Percentiles rank a stretch among this genome's conserved stretches.
These are phyloP conservation scores for Phlyctochytrium planicorne DNA, from an alignment of 192 early-diverging fungal species.

Conservation along the genomic window DNA sequence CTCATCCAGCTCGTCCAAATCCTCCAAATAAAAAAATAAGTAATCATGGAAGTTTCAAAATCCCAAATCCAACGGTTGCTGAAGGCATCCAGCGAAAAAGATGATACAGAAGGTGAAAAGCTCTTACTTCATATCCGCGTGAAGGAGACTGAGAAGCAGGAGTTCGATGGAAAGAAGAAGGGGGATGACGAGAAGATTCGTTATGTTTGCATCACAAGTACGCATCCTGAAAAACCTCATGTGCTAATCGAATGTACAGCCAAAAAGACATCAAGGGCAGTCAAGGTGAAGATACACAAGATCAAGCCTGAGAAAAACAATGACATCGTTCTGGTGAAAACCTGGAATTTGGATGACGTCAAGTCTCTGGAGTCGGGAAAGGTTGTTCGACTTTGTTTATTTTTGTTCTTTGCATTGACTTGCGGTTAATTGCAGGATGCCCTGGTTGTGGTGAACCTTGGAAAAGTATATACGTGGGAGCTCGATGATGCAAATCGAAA, in stretches of 20 bases:
- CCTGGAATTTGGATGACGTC: conserved; percentile 49
- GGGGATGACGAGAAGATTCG: conserved; percentile 16
- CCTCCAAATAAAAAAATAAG: no score
- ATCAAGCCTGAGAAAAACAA: conserved; percentile 39
- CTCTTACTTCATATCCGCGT: conserved; percentile 3
- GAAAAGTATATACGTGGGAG: conserved; percentile 44
- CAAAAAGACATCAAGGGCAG: conserved; percentile 19
- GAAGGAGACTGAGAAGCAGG: neutral
- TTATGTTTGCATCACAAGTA: conserved; percentile 31
- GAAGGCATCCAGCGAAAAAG: neutral
- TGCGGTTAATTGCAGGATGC: conserved; percentile 23
- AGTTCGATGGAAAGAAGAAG: conserved; percentile 1
- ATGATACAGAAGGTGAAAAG: neutral
- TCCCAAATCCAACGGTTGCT: no score
- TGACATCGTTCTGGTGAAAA: conserved; percentile 36
- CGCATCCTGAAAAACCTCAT: neutral
- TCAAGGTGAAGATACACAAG: conserved; percentile 42
- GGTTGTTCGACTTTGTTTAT: conserved; percentile 23
- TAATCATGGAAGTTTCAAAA: no score
- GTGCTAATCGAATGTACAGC: neutral
- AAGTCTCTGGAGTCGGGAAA: conserved; percentile 42
- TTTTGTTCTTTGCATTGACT: neutral
- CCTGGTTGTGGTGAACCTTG: conserved; percentile 32
- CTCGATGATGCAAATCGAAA: conserved; percentile 36
- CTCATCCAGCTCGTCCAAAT: conserved; percentile 12